Base-by-base conservation (phyloP, 495 filamentous ascomycete genomes). In the Xylaria curta region DNA sequence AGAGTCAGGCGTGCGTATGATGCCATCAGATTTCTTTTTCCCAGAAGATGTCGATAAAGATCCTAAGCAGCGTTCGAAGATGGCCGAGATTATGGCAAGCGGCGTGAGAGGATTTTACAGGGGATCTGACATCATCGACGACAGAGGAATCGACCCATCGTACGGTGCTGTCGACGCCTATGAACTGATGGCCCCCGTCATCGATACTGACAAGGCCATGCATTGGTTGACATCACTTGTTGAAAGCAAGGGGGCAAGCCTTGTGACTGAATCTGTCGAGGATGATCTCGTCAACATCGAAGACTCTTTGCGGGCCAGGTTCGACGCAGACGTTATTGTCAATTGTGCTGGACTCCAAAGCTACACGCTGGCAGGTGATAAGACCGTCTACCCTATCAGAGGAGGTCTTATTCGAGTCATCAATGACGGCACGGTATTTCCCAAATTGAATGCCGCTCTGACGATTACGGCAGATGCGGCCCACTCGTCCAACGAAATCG, bases 191-290 rank as follows among this genome's bases (percentile, higher is more conserved):
- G 79, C 85, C 8, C 85, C 84, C 4, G 75, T 87, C 59, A 85
- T 88, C 73, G 85, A 87, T 70, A 87, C 85, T n/a, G 85, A 87
- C 69, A 74, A 76, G 49, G 82, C 81, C 24, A 87, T 86, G 84
- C 60, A 49, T 9, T 87, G 81, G 77, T 73, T 87, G 61, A 84
- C 76, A 68, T 64, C 71, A 36, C 79, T 87, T 2, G 83, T 87
- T n/a, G 56, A 81, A 54, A 63, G 62, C 42, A 88, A 88, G 69
- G 86, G 86, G 28, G 84, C 82, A 19, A 76, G 68, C 24, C 66
- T 86, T 19, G 71, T 81, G n/a, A 84, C 82, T 0, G 78, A 80
- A 33, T 78, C 79, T 0, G 78, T 87, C 51, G 21, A 78, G 13
- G 73, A 80, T 17, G 84, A 87, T 63, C 76, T 87, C 1, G 70